Conservation (phyloP, 2,329 filamentous ascomycete species). For the Fusarium sterilihyphosum region DNA sequence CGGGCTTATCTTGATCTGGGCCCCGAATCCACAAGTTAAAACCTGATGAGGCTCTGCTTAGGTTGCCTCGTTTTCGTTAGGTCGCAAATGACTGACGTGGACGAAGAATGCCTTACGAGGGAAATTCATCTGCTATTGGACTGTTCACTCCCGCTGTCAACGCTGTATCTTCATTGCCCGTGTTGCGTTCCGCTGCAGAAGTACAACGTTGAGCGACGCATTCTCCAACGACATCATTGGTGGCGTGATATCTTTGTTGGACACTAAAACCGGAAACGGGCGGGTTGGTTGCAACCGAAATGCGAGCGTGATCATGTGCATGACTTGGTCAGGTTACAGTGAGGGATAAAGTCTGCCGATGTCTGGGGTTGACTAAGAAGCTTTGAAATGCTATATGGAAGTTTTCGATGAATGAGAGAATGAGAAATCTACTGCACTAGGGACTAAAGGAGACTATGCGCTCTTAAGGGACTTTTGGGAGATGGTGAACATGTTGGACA, state of each 20-base stretch:
- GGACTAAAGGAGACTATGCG: fast-evolving
- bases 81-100: conserved; percentile 17
- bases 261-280: not conserved
- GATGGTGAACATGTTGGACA: fast-evolving
- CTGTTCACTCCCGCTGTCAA: not conserved
- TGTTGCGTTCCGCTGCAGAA: not conserved
- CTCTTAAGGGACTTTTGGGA: not conserved
- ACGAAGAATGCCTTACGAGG: conserved; percentile 5
- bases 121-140: not conserved
- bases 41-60: conserved; percentile 13
- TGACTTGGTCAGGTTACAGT: not conserved
- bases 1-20: not conserved
- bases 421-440: not conserved
- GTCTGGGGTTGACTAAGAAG: not conserved
- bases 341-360: not conserved
- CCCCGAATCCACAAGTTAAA: not conserved
- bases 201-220: not conserved
- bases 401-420: not conserved
- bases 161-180: not conserved
- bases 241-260: not conserved
- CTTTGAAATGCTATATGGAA: not conserved
- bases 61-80: not conserved
- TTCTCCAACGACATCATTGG: not conserved
- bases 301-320: not conserved
- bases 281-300: not conserved